phyloP scores from a whole-genome alignment of 1,139 yeast species.

The Candida pseudoviswanathii region DNA sequence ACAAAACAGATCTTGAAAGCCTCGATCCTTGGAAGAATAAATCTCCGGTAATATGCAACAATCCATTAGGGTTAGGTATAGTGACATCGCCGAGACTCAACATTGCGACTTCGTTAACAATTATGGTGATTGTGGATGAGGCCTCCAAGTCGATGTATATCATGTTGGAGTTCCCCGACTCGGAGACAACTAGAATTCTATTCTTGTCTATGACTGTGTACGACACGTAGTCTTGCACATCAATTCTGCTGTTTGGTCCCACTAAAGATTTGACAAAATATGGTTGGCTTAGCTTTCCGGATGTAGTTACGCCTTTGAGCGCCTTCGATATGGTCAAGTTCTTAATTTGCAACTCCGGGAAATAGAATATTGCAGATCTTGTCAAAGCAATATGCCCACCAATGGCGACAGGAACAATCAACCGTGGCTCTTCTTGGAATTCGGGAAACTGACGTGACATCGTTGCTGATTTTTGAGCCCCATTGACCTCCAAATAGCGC shows the following conservation, averaged over 20 bases:
- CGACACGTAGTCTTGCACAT: slow-evolving; percentile 7
- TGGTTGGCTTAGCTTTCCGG: slow-evolving; percentile 1
- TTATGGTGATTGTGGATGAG: slow-evolving; percentile 5
- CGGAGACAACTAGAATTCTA: slow-evolving; percentile 32
- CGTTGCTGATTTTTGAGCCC: slow-evolving; percentile 15
- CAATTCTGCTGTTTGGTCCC: background rate
- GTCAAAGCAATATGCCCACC: slow-evolving; percentile 39
- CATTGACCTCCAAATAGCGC: slow-evolving; percentile 27
- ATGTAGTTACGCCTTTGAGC: slow-evolving; percentile 4
- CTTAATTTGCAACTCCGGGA: slow-evolving; percentile 23
- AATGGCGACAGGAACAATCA: slow-evolving; percentile 23
- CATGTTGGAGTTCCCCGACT: slow-evolving; percentile 33
- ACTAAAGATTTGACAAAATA: slow-evolving; percentile 8
- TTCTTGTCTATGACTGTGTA: slow-evolving; percentile 27
- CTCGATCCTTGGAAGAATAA: slow-evolving; percentile 37
- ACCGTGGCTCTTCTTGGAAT: slow-evolving; percentile 37
- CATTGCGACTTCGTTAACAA: slow-evolving; percentile 26
- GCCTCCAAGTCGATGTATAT: slow-evolving; percentile 22
- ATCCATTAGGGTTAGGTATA: slow-evolving; percentile 22
- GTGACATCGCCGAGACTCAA: slow-evolving; percentile 36
- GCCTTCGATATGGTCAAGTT: slow-evolving; percentile 18
- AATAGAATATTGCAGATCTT: slow-evolving; percentile 33
- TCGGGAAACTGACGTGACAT: slow-evolving; percentile 31
- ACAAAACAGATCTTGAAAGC: slow-evolving; percentile 36
- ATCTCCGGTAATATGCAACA: slow-evolving; percentile 33